Evolutionary conservation across 345 rosid genomes (phyloP).

Genomic region (Microthlaspi erraticum): DNA sequence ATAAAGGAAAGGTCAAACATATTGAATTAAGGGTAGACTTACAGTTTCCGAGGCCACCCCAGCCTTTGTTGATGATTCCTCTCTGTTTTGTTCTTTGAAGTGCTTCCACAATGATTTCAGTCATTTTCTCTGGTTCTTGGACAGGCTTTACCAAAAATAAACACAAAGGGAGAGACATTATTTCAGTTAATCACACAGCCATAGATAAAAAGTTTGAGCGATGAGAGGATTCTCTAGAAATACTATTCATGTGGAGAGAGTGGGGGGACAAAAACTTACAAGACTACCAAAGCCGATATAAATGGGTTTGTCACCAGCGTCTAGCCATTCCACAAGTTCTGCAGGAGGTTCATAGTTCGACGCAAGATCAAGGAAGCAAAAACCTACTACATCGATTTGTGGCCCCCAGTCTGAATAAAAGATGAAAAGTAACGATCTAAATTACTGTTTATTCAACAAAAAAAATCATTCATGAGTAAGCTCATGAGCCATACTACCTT

Average conservation of each 20-base stretch:
- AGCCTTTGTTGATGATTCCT: conserved; percentile 98
- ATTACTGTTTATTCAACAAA: neutral
- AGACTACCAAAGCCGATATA: conserved; percentile 99
- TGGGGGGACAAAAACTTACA: conserved; percentile 65
- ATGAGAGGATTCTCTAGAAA: neutral
- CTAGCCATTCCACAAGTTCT: conserved; percentile 83
- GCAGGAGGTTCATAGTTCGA: conserved; percentile 97
- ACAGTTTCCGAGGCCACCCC: conserved; percentile 98
- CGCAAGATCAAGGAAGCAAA: conserved; percentile 98
- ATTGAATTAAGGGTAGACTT: conserved; percentile 41
- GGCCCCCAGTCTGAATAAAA: conserved; percentile 91
- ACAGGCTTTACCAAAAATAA: conserved; percentile 65
- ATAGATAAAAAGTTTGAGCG: neutral
- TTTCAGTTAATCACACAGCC: neutral
- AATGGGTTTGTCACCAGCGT: conserved; percentile 88
- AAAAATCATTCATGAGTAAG: conserved; percentile 2
- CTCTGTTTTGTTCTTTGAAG: conserved; percentile 79
- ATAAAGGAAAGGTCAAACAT: conserved; percentile 1
- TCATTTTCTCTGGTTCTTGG: conserved; percentile 89
- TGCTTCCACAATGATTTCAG: conserved; percentile 78
- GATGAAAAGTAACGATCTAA: conserved; percentile 16
- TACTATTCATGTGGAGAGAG: neutral
- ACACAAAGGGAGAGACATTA: conserved; percentile 25
- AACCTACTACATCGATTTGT: conserved; percentile 94
- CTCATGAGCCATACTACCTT: conserved; percentile 60